Percentiles rank a stretch among this genome's conserved stretches.
Evolutionary conservation across 805 yeast species (phyloP).

Genomic region (Danielozyma ontarioensis): DNA sequence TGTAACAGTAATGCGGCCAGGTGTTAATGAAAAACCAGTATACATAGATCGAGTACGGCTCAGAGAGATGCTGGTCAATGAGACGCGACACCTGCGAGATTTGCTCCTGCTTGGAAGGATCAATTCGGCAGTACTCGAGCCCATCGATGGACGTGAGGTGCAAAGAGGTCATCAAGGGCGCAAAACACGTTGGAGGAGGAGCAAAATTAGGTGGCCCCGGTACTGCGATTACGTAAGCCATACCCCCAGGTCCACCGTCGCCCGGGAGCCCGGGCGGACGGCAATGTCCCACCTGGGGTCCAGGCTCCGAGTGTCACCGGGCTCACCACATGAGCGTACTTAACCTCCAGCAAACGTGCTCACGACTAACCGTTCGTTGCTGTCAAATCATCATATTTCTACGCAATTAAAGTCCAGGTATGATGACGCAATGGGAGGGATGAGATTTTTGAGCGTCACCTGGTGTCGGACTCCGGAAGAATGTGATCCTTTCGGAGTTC

Average conservation of each 20-base stretch:
- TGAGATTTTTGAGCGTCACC: too few relatives aligned
- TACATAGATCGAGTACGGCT: conserved; percentile 91
- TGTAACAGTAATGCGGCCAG: conserved; percentile 82
- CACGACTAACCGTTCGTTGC: too few relatives aligned
- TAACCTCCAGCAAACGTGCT: too few relatives aligned
- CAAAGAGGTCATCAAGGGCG: neutral
- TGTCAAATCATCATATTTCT: too few relatives aligned
- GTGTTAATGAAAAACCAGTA: conserved; percentile 83
- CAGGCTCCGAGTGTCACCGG: too few relatives aligned
- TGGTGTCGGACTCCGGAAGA: conserved; percentile 4
- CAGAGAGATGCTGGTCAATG: conserved; percentile 73
- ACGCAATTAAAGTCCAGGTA: too few relatives aligned
- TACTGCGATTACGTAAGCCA: neutral
- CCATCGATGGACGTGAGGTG: conserved; percentile 11
- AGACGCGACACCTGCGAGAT: conserved; percentile 49
- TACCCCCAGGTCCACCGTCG: too few relatives aligned
- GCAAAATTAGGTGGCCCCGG: neutral
- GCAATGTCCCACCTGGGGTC: too few relatives aligned
- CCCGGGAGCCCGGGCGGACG: too few relatives aligned
- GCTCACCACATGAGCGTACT: too few relatives aligned
- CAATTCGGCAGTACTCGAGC: conserved; percentile 18
- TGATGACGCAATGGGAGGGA: neutral
- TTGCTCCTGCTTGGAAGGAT: conserved; percentile 25
- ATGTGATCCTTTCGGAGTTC: conserved; percentile 8
- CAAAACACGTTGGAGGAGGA: neutral